Conservation (phyloP, 176 grass and related monocot genomes). For the Carex cristatella region DNA sequence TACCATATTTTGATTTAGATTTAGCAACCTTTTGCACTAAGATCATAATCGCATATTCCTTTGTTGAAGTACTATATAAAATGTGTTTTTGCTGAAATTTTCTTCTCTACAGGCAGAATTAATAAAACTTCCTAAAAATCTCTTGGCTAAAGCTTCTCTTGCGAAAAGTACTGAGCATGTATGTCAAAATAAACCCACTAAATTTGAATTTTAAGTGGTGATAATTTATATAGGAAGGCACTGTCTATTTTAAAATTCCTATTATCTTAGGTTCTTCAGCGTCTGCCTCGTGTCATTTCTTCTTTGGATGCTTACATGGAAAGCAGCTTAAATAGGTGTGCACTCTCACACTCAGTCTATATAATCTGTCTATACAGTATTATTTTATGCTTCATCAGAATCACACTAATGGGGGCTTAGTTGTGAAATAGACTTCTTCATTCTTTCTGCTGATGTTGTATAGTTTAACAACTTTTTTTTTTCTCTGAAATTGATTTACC, state of each 20-base stretch:
- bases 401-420: background rate
- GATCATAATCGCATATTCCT: background rate
- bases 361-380: background rate
- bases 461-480: background rate
- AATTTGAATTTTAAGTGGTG: background rate
- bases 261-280: slow-evolving; percentile 34
- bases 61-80: background rate
- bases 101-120: slow-evolving; percentile 44
- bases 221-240: background rate
- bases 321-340: slow-evolving; percentile 72
- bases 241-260: background rate
- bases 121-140: slow-evolving; percentile 72
- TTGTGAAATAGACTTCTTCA: background rate
- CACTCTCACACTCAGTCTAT: background rate
- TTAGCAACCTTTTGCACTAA: background rate
- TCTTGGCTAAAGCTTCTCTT: slow-evolving; percentile 63
- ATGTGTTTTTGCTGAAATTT: background rate
- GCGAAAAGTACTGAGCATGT: slow-evolving; percentile 75
- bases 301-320: slow-evolving; percentile 91
- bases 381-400: background rate
- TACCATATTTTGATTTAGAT: background rate
- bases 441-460: background rate
- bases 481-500: background rate
- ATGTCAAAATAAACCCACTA: slow-evolving; percentile 13
- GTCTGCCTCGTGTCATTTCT: slow-evolving; percentile 74